Conservation (phyloP, 1,284 basidiomycete species). For the Coriolopsis trogii region DNA sequence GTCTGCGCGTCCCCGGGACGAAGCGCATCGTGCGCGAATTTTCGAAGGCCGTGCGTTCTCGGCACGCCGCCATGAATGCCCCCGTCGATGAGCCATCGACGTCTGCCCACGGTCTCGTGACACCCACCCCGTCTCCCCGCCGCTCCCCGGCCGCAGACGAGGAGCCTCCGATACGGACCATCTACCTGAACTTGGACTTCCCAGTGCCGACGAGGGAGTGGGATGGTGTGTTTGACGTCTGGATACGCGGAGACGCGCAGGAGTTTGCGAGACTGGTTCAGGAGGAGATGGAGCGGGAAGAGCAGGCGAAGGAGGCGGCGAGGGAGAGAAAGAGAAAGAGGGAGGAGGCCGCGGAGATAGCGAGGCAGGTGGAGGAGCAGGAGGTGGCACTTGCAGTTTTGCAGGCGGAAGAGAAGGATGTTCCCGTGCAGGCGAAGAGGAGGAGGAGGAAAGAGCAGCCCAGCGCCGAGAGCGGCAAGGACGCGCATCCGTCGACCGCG, state of each 20-base stretch:
- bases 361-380: constrained; percentile 14
- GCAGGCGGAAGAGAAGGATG: constrained; percentile 6
- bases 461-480: constrained; percentile 5
- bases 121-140: constrained; percentile 46
- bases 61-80: constrained; percentile 38
- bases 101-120: constrained; percentile 33
- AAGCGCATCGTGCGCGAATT: constrained; percentile 94
- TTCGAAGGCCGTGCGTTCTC: constrained; percentile 74
- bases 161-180: constrained; percentile 62
- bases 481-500: constrained; percentile 1
- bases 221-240: constrained; percentile 91
- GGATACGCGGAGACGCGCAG: constrained; percentile 91
- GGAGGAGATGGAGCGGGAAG: constrained; percentile 51
- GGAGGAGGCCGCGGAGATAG: constrained; percentile 22
- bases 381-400: constrained; percentile 8
- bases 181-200: constrained; percentile 91
- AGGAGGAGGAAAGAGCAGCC: constrained; percentile 27
- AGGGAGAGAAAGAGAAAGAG: constrained; percentile 9
- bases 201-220: constrained; percentile 86
- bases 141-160: constrained; percentile 45
- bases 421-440: constrained; percentile 26
- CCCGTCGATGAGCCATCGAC: constrained; percentile 18
- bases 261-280: constrained; percentile 64
- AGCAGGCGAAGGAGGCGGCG: constrained; percentile 25
- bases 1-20: constrained; percentile 88